Conservation (phyloP, 257 asterid genomes). For the Leptodermis oblonga region DNA sequence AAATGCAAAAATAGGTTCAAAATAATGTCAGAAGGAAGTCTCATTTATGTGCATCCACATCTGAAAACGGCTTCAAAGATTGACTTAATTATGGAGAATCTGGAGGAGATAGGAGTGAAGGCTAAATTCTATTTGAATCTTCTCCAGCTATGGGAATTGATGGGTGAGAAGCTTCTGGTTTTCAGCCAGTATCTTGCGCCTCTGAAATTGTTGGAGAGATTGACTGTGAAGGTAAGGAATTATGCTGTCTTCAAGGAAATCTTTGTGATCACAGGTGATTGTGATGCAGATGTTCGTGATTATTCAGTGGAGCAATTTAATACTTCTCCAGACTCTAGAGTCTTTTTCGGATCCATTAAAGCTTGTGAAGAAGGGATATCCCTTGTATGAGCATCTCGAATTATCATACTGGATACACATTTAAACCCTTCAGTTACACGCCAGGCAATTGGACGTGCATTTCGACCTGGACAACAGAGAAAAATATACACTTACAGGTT, state of each 20-base stretch:
- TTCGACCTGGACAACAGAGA: constrained; percentile 64
- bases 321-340: constrained; percentile 55
- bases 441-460: constrained; percentile 79
- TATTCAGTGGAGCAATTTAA: constrained; percentile 59
- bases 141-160: constrained; percentile 69
- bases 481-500: too few species aligned
- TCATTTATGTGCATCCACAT: constrained; percentile 65
- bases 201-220: constrained; percentile 68
- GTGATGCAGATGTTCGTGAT: constrained; percentile 63
- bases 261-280: constrained; percentile 85
- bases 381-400: constrained; percentile 71
- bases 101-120: constrained; percentile 63
- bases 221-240: constrained; percentile 59
- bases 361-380: constrained; percentile 95
- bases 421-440: constrained; percentile 74
- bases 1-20: constrained; percentile 45
- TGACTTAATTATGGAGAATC: constrained; percentile 41
- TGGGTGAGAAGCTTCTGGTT: constrained; percentile 69
- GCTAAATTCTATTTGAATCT: constrained; percentile 74
- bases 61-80: constrained; percentile 59
- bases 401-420: constrained; percentile 64
- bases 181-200: constrained; percentile 84
- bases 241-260: constrained; percentile 64
- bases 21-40: constrained; percentile 74
- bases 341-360: constrained; percentile 80